Evolutionary conservation across 768 basidiomycete species (phyloP).

Genomic region (Phanerochaete sordida): DNA sequence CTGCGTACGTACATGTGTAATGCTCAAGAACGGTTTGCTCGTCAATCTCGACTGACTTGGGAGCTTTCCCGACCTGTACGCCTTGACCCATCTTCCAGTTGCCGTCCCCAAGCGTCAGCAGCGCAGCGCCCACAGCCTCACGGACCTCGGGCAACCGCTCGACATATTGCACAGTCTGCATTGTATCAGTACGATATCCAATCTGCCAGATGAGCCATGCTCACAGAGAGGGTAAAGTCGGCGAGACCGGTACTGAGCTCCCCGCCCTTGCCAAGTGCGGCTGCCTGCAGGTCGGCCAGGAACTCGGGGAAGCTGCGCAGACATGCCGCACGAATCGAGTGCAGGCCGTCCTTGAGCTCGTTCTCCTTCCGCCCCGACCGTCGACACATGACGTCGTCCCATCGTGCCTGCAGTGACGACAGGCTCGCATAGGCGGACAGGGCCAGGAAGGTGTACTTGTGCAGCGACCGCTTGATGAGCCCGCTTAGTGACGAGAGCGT

Average conservation of each 20-base stretch:
- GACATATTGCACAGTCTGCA: constrained; percentile 64
- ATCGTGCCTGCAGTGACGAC: constrained; percentile 51
- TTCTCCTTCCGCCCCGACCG: constrained; percentile 47
- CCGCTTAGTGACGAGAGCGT: constrained; percentile 59
- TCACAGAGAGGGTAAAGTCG: constrained; percentile 54
- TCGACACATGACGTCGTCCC: constrained; percentile 61
- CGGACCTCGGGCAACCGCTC: constrained; percentile 68
- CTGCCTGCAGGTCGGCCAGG: constrained; percentile 72
- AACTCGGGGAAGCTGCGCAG: constrained; percentile 84
- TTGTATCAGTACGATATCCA: not conserved
- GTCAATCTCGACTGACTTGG: constrained; percentile 48
- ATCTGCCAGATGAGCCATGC: constrained; percentile 16
- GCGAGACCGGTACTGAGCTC: constrained; percentile 64
- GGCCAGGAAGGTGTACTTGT: constrained; percentile 78
- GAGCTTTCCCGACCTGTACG: constrained; percentile 51
- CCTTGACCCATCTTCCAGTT: constrained; percentile 94
- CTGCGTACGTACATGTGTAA: constrained; percentile 57
- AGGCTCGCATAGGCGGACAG: constrained; percentile 65
- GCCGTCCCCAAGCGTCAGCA: constrained; percentile 75
- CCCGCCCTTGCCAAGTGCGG: constrained; percentile 49
- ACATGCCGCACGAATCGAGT: constrained; percentile 62
- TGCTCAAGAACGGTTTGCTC: constrained; percentile 67
- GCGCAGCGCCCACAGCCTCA: constrained; percentile 59
- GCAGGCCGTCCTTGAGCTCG: constrained; percentile 69
- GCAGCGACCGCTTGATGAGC: constrained; percentile 73